These are phyloP conservation scores for Russula foetens DNA, from an alignment of 768 basidiomycete species.

Conservation along the genomic window DNA sequence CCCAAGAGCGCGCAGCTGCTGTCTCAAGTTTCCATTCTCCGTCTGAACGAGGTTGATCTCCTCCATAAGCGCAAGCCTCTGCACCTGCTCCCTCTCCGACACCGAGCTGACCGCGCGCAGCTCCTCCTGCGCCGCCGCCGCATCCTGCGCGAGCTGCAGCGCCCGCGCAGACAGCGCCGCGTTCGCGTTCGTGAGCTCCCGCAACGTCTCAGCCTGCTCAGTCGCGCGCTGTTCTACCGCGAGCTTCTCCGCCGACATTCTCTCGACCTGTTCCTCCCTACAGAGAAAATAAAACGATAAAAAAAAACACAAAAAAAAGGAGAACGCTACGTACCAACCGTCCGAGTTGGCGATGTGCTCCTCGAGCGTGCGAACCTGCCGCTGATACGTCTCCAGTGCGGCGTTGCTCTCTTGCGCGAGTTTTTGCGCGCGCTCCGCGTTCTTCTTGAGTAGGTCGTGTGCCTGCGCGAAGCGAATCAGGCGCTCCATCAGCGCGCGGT, in stretches of 20 bases:
- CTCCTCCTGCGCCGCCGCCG: constrained; percentile 58
- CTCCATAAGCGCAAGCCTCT: constrained; percentile 78
- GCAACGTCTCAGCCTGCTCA: constrained; percentile 66
- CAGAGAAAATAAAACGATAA: neutral
- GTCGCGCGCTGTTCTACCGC: constrained; percentile 60
- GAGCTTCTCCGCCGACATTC: constrained; percentile 51
- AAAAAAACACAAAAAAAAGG: constrained; percentile 37
- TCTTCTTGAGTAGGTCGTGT: constrained; percentile 85
- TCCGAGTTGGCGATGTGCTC: constrained; percentile 55
- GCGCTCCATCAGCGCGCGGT: constrained; percentile 75
- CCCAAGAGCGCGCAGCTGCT: constrained; percentile 52
- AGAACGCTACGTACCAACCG: constrained; percentile 36
- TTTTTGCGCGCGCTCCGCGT: constrained; percentile 87
- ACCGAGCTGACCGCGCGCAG: constrained; percentile 42
- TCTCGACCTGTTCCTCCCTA: constrained; percentile 68
- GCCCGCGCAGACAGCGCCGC: constrained; percentile 64
- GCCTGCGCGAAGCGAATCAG: constrained; percentile 81
- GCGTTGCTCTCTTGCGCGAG: constrained; percentile 73
- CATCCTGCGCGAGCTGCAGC: constrained; percentile 63
- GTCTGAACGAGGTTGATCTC: constrained; percentile 80
- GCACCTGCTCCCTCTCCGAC: constrained; percentile 65
- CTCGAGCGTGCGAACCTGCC: constrained; percentile 74
- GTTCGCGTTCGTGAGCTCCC: constrained; percentile 71
- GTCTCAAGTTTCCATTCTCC: constrained; percentile 63
- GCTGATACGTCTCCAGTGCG: constrained; percentile 85